Percentiles rank a stretch among this genome's conserved stretches.
phyloP scores from a whole-genome alignment of 73 alveolate species.

The Tetrahymena borealis region DNA sequence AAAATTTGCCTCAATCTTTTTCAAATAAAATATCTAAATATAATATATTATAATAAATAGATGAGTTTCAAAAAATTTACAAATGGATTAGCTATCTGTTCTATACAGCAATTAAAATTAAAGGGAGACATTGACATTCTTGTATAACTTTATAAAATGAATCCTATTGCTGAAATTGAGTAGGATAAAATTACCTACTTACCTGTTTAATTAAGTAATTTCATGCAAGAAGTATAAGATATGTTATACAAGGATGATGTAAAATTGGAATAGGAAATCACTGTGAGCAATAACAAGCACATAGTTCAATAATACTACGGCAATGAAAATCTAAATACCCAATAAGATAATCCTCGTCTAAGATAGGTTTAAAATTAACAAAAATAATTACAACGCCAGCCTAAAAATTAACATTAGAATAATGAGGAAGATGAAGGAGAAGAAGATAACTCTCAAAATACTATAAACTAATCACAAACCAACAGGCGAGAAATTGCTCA shows the following conservation, averaged over 20 bases:
- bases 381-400: background rate
- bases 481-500: too few relatives aligned
- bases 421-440: slow-evolving; percentile 23
- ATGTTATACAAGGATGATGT: background rate
- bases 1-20: background rate
- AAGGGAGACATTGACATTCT: background rate
- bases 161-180: background rate
- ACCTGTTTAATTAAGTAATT: background rate
- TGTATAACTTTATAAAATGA: background rate
- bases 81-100: background rate
- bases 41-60: background rate
- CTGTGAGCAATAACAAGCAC: background rate
- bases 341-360: background rate
- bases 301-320: too few relatives aligned
- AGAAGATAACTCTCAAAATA: slow-evolving; percentile 4
- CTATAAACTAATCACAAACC: slow-evolving; percentile 1
- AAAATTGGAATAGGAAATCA: background rate
- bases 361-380: background rate
- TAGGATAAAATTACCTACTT: background rate
- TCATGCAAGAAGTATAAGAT: background rate
- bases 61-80: background rate
- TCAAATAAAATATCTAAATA: background rate
- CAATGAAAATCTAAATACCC: background rate
- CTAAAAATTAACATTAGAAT: slow-evolving; percentile 7
- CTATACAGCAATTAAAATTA: background rate